Percentiles rank a stretch among this genome's conserved stretches.
Evolutionary conservation across 1,139 yeast species (phyloP).

Genomic region (Hansenula anomala): DNA sequence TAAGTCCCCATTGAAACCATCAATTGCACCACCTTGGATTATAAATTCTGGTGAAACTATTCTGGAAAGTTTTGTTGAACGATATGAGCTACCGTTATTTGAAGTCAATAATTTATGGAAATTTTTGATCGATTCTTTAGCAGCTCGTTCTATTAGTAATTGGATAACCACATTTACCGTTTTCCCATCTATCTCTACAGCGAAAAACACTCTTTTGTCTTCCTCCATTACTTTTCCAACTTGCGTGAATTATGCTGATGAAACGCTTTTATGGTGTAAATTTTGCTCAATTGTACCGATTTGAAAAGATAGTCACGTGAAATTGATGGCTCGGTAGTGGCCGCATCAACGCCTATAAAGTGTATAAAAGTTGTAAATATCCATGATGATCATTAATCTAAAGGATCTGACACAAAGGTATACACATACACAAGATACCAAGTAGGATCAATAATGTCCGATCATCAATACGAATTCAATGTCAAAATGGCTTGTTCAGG

Average conservation of each 20-base stretch:
- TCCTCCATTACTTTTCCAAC: background rate
- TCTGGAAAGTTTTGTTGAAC: background rate
- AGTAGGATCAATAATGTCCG: conserved; percentile 29
- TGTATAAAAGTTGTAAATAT: background rate
- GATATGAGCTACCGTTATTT: background rate
- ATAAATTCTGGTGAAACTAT: conserved; percentile 4
- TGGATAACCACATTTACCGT: background rate
- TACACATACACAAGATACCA: too few relatives aligned
- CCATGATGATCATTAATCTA: background rate
- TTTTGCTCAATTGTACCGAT: too few relatives aligned
- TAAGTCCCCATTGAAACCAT: background rate
- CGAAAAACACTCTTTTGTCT: background rate
- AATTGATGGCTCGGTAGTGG: background rate
- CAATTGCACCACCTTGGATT: conserved; percentile 3
- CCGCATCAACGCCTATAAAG: too few relatives aligned
- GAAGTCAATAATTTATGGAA: background rate
- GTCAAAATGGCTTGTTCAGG: conserved; percentile 79
- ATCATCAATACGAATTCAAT: conserved; percentile 65
- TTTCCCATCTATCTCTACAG: background rate
- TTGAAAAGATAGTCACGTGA: too few relatives aligned
- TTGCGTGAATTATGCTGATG: background rate
- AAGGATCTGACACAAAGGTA: too few relatives aligned
- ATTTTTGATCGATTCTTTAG: background rate
- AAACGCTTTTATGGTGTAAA: too few relatives aligned
- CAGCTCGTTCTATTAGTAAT: background rate